Base-by-base conservation (phyloP, 2,329 filamentous ascomycete genomes). In the Fusarium scirpi region DNA sequence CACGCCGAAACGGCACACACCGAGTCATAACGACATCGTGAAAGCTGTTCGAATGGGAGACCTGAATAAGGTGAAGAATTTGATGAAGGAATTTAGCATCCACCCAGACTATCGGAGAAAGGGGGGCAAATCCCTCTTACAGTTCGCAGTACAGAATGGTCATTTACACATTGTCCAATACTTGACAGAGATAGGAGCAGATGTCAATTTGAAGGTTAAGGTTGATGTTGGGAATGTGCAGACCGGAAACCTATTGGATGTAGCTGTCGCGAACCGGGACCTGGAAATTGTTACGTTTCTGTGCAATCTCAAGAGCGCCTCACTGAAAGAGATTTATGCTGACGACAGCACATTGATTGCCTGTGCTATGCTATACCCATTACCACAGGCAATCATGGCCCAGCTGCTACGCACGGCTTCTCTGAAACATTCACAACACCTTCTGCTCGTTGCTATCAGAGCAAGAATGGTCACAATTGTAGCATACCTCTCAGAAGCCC, bases 401-500 rank as follows among this genome's bases (percentile, higher is more conserved):
- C 16, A n/a, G 16, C 16, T 46, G 3, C 16, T 46, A 13, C 16
- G 16, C 11, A n/a, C 2, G 18, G 41, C 22, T 2, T 6, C 15
- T 25, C 41, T 16, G 6, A 6, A 18, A 7, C 3, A 1, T 25
- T 4, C 10, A 25, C 15, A 8, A 16, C 8, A 7, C 41, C 1
- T 22, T 7, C 9, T 44, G 4, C 6, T 3, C 5, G 4, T 6
- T 3, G 24, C 44, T 27, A 25, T 46, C 10, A 1, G 0, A 11
- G 2, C 1, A n/a, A 8, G 3, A 9, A 27, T 18, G 0, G 3
- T 1, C 2, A 9, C 10, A 6, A 16, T 15, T n/a, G 7, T n/a
- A 8, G 1, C 11, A n/a, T 46, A 27, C 15, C 3, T 46, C 2
- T 10, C 24, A 27, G 16, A 46, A 7, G 25, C 10, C 16, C 10